Base-by-base conservation (phyloP, 495 filamentous ascomycete species). In the Xylaria grammica region DNA sequence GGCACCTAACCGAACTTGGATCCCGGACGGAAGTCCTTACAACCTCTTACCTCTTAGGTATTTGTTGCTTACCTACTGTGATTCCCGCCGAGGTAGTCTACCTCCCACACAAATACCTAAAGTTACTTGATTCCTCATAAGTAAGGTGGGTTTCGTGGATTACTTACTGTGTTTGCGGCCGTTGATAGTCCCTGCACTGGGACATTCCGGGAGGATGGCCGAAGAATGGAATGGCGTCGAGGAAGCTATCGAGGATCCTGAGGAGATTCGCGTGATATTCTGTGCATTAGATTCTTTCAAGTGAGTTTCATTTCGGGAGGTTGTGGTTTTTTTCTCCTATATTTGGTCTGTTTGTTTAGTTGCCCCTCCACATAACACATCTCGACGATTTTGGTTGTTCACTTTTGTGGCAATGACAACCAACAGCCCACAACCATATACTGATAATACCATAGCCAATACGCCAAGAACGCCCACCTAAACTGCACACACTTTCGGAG, bases 401-500 rank as follows among this genome's bases (percentile, higher is more conserved):
- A 4, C 3, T 20, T 15, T 20, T n/a, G 20, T 52, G 20, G 3
- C n/a, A 3, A 22, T 19, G n/a, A 4, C 45, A 29, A 8, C 27
- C 40, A 36, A 11, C n/a, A 36, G 19, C 11, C 9, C 29, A n/a
- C 19, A 26, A 17, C 29, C 8, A 5, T 22, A 19, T 51, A 48
- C 51, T 63, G 11, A 40, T 53, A 1, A 61, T 29, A 24, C 48
- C 52, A 49, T 72, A 95, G 91, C 58, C 90, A 93, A 79, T 99
- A 97, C 76, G 89, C 91, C 54, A 88, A 87, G 62, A 82, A 82
- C 4, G 90, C 94, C 2, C 95, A 97, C 69, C 85, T 86, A 74
- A 94, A 95, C 75, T 87, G 88, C 44, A 98, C 96, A 20, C 94
- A 98, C 74, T 85, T 90, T 13, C 87, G 96, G 9, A 88, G 95